phyloP scores from a whole-genome alignment of 139 green algal genomes.

The Marvania coccoides region DNA sequence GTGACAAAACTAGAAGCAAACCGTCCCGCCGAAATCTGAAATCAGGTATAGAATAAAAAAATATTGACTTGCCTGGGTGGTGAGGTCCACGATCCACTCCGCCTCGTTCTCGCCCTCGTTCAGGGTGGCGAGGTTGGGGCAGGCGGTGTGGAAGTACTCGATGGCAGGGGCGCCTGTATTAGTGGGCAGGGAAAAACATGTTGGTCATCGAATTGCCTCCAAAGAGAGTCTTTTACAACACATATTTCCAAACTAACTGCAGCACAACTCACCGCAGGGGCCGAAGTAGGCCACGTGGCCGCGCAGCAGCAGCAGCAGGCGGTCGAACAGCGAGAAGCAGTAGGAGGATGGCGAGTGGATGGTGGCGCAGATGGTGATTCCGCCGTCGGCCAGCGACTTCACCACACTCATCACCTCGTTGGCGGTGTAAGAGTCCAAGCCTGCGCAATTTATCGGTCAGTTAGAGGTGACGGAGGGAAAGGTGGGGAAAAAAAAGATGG shows the following conservation, averaged over 20 bases:
- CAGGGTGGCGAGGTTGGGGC: conserved; percentile 5
- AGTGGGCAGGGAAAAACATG: not conserved
- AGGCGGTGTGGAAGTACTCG: conserved; percentile 35
- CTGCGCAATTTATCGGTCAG: too few relatives aligned
- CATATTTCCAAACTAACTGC: not conserved
- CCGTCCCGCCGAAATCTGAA: too few relatives aligned
- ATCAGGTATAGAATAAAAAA: too few relatives aligned
- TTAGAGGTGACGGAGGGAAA: too few relatives aligned
- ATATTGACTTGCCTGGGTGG: conserved; percentile 11
- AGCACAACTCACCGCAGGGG: conserved; percentile 15
- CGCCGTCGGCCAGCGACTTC: conserved; percentile 28
- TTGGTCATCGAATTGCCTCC: not conserved
- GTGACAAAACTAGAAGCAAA: too few relatives aligned
- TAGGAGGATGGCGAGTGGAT: conserved; percentile 56
- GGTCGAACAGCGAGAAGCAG: conserved; percentile 57
- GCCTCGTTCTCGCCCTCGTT: conserved; percentile 34
- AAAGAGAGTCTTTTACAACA: not conserved
- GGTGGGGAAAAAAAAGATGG: too few relatives aligned
- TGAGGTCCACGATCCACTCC: conserved; percentile 49
- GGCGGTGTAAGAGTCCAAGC: conserved; percentile 64
- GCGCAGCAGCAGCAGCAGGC: conserved; percentile 45
- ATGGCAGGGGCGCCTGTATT: conserved; percentile 11
- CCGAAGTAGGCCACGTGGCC: conserved; percentile 53
- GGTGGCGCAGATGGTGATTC: conserved; percentile 60
- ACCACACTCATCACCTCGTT: conserved; percentile 54